phyloP scores from a whole-genome alignment of 306 rosid species.

The Urtica urens region DNA sequence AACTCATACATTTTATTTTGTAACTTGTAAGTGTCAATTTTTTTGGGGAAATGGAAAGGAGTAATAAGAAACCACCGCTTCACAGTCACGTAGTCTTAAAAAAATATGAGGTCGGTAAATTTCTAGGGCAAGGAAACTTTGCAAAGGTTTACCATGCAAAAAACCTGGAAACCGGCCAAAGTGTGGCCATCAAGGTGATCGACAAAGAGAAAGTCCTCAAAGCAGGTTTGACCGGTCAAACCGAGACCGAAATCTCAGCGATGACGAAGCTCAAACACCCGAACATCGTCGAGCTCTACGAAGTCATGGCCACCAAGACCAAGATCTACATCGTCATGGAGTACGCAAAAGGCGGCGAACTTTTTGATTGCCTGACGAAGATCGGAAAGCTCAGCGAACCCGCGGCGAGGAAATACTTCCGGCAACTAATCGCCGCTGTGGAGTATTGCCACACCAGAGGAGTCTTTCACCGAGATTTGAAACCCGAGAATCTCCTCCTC shows the following conservation, averaged over 20 bases:
- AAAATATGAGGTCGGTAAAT: constrained; percentile 66
- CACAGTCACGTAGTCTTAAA: no score
- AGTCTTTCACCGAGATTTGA: constrained; percentile 82
- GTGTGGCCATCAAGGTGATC: constrained; percentile 66
- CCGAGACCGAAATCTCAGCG: constrained; percentile 60
- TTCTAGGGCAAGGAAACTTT: constrained; percentile 49
- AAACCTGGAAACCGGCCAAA: constrained; percentile 43
- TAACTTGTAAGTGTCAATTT: no score
- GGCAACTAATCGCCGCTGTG: constrained; percentile 63
- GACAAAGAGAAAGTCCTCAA: constrained; percentile 61
- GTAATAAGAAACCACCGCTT: no score
- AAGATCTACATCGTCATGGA: constrained; percentile 82
- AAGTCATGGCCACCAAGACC: constrained; percentile 83
- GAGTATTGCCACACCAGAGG: constrained; percentile 89
- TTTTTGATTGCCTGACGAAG: constrained; percentile 59
- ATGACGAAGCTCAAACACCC: constrained; percentile 79
- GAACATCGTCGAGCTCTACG: constrained; percentile 57
- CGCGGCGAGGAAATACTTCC: constrained; percentile 52
- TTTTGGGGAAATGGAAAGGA: no score
- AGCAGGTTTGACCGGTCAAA: constrained; percentile 46
- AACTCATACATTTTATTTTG: no score
- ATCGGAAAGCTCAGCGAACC: constrained; percentile 79
- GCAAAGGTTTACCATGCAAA: constrained; percentile 82
- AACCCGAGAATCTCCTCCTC: constrained; percentile 77
- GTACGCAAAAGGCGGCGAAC: constrained; percentile 89